Evolutionary conservation across 306 rosid species (phyloP).

Genomic region (Psophocarpus tetragonolobus): DNA sequence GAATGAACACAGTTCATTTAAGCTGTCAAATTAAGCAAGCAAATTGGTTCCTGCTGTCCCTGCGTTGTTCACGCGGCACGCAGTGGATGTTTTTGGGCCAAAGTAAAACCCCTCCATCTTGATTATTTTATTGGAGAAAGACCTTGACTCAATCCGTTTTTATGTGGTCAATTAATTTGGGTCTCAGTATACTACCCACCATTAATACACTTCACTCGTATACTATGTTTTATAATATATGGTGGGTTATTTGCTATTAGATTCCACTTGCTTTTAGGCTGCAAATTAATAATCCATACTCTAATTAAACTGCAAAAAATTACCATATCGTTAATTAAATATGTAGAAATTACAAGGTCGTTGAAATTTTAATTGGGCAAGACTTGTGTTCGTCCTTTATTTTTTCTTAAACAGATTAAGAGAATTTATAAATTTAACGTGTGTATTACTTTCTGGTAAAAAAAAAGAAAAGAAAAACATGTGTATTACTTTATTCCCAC

Average conservation of each 20-base stretch:
- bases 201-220: not conserved
- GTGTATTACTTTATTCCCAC: not conserved
- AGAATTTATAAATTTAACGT: not conserved
- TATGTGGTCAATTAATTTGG: slow-evolving; percentile 15
- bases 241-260: not conserved
- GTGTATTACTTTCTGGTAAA: not conserved
- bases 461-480: too few species aligned
- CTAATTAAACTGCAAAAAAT: not conserved
- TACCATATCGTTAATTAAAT: not conserved
- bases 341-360: too few species aligned
- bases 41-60: slow-evolving; percentile 28
- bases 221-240: not conserved
- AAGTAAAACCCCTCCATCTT: not conserved
- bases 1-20: slow-evolving; percentile 37
- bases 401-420: too few species aligned
- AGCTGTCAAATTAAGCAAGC: slow-evolving; percentile 31
- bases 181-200: slow-evolving; percentile 10
- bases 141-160: slow-evolving; percentile 40
- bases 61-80: slow-evolving; percentile 56
- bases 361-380: too few species aligned
- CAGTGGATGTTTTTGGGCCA: slow-evolving; percentile 23
- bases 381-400: too few species aligned
- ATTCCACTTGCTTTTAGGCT: not conserved
- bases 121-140: slow-evolving; percentile 14
- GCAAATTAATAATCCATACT: not conserved